These are phyloP conservation scores for Blepharisma japonicum DNA, from an alignment of 73 alveolate species.

Conservation along the genomic window DNA sequence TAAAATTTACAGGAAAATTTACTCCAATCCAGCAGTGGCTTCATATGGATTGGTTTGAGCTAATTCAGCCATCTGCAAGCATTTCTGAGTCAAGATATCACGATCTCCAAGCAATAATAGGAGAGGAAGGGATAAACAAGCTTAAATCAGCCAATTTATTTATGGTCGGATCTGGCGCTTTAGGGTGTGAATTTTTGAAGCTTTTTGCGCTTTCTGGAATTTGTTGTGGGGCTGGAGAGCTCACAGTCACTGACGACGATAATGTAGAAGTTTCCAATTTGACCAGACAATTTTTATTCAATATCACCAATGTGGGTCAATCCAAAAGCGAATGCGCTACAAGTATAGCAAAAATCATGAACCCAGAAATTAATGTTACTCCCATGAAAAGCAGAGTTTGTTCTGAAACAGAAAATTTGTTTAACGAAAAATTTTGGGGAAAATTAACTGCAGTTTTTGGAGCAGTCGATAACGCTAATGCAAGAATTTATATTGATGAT, in stretches of 20 bases:
- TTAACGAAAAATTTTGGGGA: slow-evolving; percentile 98
- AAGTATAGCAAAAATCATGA: slow-evolving; percentile 73
- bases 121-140: slow-evolving; percentile 80
- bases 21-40: slow-evolving; percentile 96
- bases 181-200: slow-evolving; percentile 95
- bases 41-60: slow-evolving; percentile 82
- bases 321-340: slow-evolving; percentile 91
- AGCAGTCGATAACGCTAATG: slow-evolving; percentile 98
- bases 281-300: slow-evolving; percentile 89
- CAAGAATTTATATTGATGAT: slow-evolving; percentile 94
- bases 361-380: slow-evolving; percentile 69
- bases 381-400: slow-evolving; percentile 82
- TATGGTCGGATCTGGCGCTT: slow-evolving; percentile 98
- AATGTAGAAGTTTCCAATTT: slow-evolving; percentile 92
- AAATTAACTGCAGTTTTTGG: slow-evolving; percentile 83
- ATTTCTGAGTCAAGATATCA: slow-evolving; percentile 92
- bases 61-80: slow-evolving; percentile 85
- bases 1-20: slow-evolving; percentile 98
- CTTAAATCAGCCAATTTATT: slow-evolving; percentile 9
- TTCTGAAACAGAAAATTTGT: slow-evolving; percentile 94
- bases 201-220: slow-evolving; percentile 95
- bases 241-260: slow-evolving; percentile 96
- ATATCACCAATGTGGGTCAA: slow-evolving; percentile 85
- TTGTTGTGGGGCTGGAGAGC: slow-evolving; percentile 72
- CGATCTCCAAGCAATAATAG: slow-evolving; percentile 90